These are phyloP conservation scores for Spencermartinsiella ligniputridi DNA, from an alignment of 1,139 yeast genomes.

Conservation along the genomic window DNA sequence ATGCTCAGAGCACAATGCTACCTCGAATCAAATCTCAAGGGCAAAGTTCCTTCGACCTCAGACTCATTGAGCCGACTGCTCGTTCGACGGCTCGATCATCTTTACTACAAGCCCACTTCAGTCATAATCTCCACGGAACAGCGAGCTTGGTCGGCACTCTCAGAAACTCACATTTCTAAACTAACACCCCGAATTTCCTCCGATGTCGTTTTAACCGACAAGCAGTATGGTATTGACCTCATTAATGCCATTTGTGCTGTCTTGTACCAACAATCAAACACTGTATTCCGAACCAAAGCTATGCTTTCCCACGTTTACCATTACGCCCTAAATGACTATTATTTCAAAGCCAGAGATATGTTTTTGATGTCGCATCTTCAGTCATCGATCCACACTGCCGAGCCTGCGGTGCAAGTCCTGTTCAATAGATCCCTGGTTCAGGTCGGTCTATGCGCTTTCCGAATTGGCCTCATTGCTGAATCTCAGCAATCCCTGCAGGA, in stretches of 20 bases:
- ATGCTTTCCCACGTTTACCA: slow-evolving; percentile 83
- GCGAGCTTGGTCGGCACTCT: slow-evolving; percentile 60
- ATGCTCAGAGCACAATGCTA: slow-evolving; percentile 83
- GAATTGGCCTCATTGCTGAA: slow-evolving; percentile 80
- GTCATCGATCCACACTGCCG: slow-evolving; percentile 76
- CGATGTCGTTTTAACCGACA: slow-evolving; percentile 16
- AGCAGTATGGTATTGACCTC: slow-evolving; percentile 47
- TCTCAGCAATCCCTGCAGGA: slow-evolving; percentile 86
- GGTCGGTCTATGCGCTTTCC: slow-evolving; percentile 93
- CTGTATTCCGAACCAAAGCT: slow-evolving; percentile 75
- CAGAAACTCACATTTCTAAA: slow-evolving; percentile 30
- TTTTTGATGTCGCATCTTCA: slow-evolving; percentile 82
- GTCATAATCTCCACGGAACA: slow-evolving; percentile 67
- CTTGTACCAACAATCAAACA: slow-evolving; percentile 61
- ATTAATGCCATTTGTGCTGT: slow-evolving; percentile 62
- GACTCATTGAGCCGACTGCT: slow-evolving; percentile 60
- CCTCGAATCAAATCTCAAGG: slow-evolving; percentile 46
- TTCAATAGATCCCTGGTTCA: slow-evolving; percentile 96
- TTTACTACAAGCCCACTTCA: slow-evolving; percentile 84
- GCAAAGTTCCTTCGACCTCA: slow-evolving; percentile 8
- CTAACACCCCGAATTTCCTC: slow-evolving; percentile 34
- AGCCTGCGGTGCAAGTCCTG: slow-evolving; percentile 79
- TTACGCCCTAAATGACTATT: slow-evolving; percentile 83
- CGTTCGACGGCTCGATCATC: slow-evolving; percentile 83
- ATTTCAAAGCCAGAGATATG: slow-evolving; percentile 81